A percentile compares a stretch with the other conserved stretches of the same genome.
phyloP scores from a whole-genome alignment of 768 basidiomycete species.

The Hydnum rufescens region DNA sequence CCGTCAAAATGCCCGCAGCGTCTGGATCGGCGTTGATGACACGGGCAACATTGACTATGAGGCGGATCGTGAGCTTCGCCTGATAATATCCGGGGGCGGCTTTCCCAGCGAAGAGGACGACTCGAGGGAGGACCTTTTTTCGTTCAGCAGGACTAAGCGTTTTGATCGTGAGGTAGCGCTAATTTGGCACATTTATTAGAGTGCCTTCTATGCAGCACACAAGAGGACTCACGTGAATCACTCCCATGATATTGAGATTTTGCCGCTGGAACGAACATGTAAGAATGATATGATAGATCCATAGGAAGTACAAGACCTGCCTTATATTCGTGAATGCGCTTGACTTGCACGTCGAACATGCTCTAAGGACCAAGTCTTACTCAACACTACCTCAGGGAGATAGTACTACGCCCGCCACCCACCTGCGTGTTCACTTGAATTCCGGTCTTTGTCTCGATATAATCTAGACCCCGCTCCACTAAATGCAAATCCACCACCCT shows the following conservation, averaged over 20 bases:
- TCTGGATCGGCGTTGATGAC: conserved; percentile 70
- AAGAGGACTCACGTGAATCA: conserved; percentile 45
- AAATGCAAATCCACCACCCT: not conserved
- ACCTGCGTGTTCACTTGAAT: conserved; percentile 57
- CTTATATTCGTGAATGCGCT: conserved; percentile 90
- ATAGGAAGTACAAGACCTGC: conserved; percentile 12
- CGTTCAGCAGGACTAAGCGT: conserved; percentile 55
- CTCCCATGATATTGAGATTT: conserved; percentile 81
- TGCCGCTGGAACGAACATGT: conserved; percentile 27
- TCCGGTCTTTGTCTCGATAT: conserved; percentile 53
- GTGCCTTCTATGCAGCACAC: not conserved
- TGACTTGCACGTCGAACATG: conserved; percentile 17
- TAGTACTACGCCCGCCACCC: not conserved
- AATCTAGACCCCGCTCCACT: conserved; percentile 19
- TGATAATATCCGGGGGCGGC: conserved; percentile 70
- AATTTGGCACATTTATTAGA: not conserved
- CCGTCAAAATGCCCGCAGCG: conserved; percentile 63
- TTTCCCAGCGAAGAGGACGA: conserved; percentile 96
- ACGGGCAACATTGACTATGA: conserved; percentile 79
- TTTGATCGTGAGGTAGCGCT: conserved; percentile 74
- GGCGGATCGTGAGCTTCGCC: conserved; percentile 44
- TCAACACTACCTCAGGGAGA: not conserved
- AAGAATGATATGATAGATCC: not conserved
- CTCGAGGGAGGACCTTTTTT: conserved; percentile 64
- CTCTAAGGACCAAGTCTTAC: conserved; percentile 2